Evolutionary conservation across 2,329 filamentous ascomycete species (phyloP).

Genomic region (Diaporthe aspalathi): DNA sequence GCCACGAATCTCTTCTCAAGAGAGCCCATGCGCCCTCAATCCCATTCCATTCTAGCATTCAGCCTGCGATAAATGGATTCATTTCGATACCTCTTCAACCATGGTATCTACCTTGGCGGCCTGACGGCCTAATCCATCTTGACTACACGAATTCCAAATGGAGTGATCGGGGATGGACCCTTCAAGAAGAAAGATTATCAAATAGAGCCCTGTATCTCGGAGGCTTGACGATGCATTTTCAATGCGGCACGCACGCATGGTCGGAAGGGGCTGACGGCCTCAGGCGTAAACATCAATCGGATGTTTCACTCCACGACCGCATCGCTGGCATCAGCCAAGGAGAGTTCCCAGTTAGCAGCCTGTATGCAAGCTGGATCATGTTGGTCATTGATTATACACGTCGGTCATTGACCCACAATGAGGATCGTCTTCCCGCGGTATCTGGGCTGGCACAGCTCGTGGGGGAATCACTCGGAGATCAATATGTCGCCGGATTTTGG

Average conservation of each 20-base stretch:
- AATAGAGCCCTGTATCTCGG: not conserved
- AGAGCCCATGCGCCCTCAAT: not conserved
- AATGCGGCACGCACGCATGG: not conserved
- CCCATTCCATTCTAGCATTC: not conserved
- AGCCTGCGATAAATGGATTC: not conserved
- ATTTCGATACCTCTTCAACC: not conserved
- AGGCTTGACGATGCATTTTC: not conserved
- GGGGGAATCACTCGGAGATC: not conserved
- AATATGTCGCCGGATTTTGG: not conserved
- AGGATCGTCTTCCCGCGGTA: not conserved
- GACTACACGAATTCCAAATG: not conserved
- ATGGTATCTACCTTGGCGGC: no score
- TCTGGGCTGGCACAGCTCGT: slow-evolving; percentile 3
- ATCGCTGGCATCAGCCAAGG: not conserved
- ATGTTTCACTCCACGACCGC: not conserved
- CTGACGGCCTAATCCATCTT: not conserved
- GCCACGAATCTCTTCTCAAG: not conserved
- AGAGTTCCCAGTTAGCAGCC: not conserved
- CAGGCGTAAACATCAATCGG: not conserved
- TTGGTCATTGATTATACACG: not conserved
- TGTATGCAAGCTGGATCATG: not conserved
- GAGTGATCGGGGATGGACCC: not conserved
- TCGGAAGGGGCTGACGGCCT: not conserved
- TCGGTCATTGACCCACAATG: not conserved
- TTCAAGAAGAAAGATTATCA: not conserved